Percentiles rank a stretch among this genome's conserved stretches.
Conservation (phyloP, 306 rosid species). For the Hylodesmum podocarpum region DNA sequence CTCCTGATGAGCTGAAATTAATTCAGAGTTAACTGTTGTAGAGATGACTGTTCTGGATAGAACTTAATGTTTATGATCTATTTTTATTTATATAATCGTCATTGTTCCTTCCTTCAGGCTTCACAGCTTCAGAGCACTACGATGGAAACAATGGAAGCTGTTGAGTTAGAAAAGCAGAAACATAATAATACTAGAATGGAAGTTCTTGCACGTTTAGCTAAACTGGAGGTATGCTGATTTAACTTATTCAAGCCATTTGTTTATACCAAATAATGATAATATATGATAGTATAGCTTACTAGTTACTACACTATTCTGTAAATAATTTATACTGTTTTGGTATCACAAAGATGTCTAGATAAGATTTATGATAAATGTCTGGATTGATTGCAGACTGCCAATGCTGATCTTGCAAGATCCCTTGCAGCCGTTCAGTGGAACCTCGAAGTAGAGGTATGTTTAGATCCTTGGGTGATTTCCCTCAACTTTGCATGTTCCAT, state of each 20-base stretch:
- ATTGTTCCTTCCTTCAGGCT: conserved; percentile 57
- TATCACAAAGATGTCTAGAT: conserved; percentile 21
- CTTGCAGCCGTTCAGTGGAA: conserved; percentile 85
- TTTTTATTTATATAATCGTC: conserved; percentile 10
- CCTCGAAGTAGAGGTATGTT: conserved; percentile 86
- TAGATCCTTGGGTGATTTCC: conserved; percentile 35
- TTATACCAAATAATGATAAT: neutral
- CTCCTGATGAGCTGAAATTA: conserved; percentile 3
- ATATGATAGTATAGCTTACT: neutral
- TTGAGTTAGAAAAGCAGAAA: conserved; percentile 90
- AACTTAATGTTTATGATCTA: neutral
- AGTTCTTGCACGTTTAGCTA: conserved; percentile 70
- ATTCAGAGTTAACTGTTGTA: neutral
- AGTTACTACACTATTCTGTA: neutral
- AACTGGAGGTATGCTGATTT: conserved; percentile 68
- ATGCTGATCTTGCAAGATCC: conserved; percentile 94
- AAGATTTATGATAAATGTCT: conserved; percentile 42
- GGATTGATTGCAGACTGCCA: conserved; percentile 70
- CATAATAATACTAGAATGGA: conserved; percentile 95
- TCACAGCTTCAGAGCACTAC: conserved; percentile 76
- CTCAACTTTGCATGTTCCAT: conserved; percentile 23
- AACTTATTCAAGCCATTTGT: conserved; percentile 20
- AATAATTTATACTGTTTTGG: conserved; percentile 28
- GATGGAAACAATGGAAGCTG: conserved; percentile 99
- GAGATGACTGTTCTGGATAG: conserved; percentile 10